Conservation (phyloP, 495 filamentous ascomycete species). For the Aspergillus asperescens region DNA sequence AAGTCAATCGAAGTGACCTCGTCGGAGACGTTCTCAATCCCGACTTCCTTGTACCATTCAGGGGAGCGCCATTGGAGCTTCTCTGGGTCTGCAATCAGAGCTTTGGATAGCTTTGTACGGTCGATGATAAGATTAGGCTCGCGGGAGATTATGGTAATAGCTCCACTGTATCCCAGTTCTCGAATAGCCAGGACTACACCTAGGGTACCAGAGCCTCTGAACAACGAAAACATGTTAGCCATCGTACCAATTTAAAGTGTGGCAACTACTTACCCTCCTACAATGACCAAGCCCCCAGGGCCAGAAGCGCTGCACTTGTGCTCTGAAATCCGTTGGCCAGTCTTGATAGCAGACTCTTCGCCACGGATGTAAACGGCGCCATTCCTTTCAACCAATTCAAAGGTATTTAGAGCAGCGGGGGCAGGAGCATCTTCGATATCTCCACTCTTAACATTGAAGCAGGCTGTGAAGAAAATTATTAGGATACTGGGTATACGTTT, state of each 20-base stretch:
- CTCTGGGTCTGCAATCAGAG: slow-evolving; percentile 72
- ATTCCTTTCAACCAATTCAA: slow-evolving; percentile 71
- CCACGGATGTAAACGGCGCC: slow-evolving; percentile 80
- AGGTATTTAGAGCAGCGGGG: slow-evolving; percentile 72
- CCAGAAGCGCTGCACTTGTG: slow-evolving; percentile 62
- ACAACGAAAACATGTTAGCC: background rate
- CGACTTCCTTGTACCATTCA: slow-evolving; percentile 72
- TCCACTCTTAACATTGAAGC: slow-evolving; percentile 83
- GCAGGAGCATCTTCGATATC: slow-evolving; percentile 94
- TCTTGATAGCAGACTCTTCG: slow-evolving; percentile 74
- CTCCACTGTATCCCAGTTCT: slow-evolving; percentile 71
- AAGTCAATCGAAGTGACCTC: slow-evolving; percentile 78
- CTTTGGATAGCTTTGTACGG: slow-evolving; percentile 93
- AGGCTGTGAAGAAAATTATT: slow-evolving; percentile 53
- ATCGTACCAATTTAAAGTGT: background rate
- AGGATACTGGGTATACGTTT: background rate
- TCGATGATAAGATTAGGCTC: slow-evolving; percentile 86
- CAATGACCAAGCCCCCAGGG: slow-evolving; percentile 70
- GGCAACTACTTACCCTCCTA: slow-evolving; percentile 63
- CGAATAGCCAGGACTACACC: slow-evolving; percentile 77
- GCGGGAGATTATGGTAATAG: slow-evolving; percentile 76
- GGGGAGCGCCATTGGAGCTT: slow-evolving; percentile 70
- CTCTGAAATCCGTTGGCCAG: slow-evolving; percentile 63
- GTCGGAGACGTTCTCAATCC: slow-evolving; percentile 67
- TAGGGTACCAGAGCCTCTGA: slow-evolving; percentile 70